phyloP scores from a whole-genome alignment of 1,139 yeast species.

The Candida sanyaensis region DNA sequence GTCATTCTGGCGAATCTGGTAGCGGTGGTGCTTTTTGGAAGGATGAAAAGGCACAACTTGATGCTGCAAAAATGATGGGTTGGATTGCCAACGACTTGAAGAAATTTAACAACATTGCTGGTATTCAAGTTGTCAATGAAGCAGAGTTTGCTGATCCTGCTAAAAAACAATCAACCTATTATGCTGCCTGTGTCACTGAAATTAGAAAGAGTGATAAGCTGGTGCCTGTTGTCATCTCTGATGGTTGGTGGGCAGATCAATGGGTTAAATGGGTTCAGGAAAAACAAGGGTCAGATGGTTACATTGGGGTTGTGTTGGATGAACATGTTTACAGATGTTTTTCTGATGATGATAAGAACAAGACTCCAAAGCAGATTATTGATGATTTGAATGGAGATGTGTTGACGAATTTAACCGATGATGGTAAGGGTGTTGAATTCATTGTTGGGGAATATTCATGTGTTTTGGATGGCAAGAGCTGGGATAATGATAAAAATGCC shows the following conservation, averaged over 20 bases:
- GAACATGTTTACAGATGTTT: conserved; percentile 87
- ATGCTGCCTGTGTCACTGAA: conserved; percentile 62
- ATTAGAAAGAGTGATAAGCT: conserved; percentile 57
- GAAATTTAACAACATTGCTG: conserved; percentile 67
- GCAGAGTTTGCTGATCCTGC: conserved; percentile 60
- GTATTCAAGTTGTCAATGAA: conserved; percentile 85
- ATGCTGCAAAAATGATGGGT: conserved; percentile 53
- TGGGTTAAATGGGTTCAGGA: conserved; percentile 71
- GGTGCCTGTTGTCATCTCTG: conserved; percentile 80
- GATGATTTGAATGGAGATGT: conserved; percentile 55
- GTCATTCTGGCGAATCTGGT: conserved; percentile 75
- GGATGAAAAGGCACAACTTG: conserved; percentile 41
- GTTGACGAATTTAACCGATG: conserved; percentile 49
- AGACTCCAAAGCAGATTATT: conserved; percentile 65
- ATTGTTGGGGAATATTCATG: conserved; percentile 91
- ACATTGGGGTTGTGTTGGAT: conserved; percentile 72
- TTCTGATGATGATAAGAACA: conserved; percentile 68
- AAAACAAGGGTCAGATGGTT: conserved; percentile 35
- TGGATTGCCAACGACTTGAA: conserved; percentile 65
- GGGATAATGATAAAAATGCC: conserved; percentile 60
- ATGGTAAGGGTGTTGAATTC: conserved; percentile 60
- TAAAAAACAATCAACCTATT: conserved; percentile 58
- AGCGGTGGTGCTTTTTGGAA: conserved; percentile 68
- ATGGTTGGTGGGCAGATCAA: conserved; percentile 89
- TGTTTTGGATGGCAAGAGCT: conserved; percentile 74